Percentiles rank a stretch among this genome's conserved stretches.
phyloP scores from a whole-genome alignment of 805 yeast genomes.

The Teunomyces gatunensis region DNA sequence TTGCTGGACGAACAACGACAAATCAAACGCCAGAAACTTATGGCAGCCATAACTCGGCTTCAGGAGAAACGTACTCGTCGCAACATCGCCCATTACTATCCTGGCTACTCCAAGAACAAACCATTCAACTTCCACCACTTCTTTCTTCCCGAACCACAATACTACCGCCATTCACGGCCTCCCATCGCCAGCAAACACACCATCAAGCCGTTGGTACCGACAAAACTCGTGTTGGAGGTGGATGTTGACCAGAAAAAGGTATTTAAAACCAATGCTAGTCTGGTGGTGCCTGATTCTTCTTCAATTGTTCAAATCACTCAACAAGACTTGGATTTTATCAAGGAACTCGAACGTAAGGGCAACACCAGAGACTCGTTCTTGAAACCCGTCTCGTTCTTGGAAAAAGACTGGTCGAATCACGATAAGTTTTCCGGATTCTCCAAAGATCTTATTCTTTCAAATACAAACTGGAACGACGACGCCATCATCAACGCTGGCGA shows the following conservation, averaged over 20 bases:
- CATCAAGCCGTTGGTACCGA: constrained; percentile 53
- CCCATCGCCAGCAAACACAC: constrained; percentile 30
- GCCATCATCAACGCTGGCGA: constrained; percentile 52
- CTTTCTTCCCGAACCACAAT: constrained; percentile 60
- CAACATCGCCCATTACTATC: constrained; percentile 52
- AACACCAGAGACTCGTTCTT: constrained; percentile 14
- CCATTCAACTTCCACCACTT: constrained; percentile 64
- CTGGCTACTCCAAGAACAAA: constrained; percentile 54
- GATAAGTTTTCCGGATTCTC: constrained; percentile 42
- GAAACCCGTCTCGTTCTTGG: constrained; percentile 30
- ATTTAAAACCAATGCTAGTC: constrained; percentile 33
- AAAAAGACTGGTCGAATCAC: constrained; percentile 31
- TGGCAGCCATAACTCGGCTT: constrained; percentile 23
- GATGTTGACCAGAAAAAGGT: constrained; percentile 57
- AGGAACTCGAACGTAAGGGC: constrained; percentile 21
- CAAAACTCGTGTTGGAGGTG: constrained; percentile 57
- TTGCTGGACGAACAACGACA: constrained; percentile 20
- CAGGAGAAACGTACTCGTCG: constrained; percentile 25
- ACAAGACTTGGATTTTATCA: constrained; percentile 30
- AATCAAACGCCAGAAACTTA: constrained; percentile 29
- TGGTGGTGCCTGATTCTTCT: not conserved
- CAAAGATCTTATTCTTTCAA: constrained; percentile 60
- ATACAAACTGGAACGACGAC: constrained; percentile 79
- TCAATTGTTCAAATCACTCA: constrained; percentile 24
- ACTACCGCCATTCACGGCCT: constrained; percentile 54